A percentile compares a stretch with the other conserved stretches of the same genome.
These are phyloP conservation scores for Allomyces javanicus DNA, from an alignment of 192 early-diverging fungal genomes.

Conservation along the genomic window DNA sequence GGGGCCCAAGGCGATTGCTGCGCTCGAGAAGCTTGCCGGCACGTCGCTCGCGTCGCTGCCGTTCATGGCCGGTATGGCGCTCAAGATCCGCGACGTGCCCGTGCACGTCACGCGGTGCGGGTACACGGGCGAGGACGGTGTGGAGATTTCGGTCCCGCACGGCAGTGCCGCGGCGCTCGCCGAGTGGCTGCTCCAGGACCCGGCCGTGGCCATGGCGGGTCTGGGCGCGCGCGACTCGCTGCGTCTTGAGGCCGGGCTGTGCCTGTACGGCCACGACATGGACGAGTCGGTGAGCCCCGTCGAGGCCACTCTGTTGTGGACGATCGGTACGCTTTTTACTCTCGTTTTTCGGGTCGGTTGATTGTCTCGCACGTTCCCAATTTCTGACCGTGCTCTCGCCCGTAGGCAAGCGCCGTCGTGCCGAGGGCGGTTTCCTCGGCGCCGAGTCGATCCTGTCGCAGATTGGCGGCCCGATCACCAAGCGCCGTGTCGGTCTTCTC, in stretches of 20 bases:
- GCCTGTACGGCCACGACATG: constrained; percentile 90
- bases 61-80: constrained; percentile 67
- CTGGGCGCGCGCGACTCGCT: constrained; percentile 86
- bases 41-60: constrained; percentile 47
- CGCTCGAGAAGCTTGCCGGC: constrained; percentile 35
- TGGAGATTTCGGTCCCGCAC: constrained; percentile 85
- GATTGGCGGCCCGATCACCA: constrained; percentile 43
- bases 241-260: constrained; percentile 89
- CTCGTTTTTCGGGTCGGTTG: neutral
- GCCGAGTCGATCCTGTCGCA: constrained; percentile 65
- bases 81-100: constrained; percentile 54
- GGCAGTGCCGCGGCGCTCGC: constrained; percentile 45
- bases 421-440: constrained; percentile 83
- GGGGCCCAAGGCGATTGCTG: constrained; percentile 55
- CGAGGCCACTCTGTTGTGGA: constrained; percentile 88
- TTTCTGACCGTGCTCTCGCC: constrained; percentile 2
- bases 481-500: constrained; percentile 72
- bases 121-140: constrained; percentile 98
- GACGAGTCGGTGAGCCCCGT: constrained; percentile 80
- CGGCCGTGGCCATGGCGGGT: constrained; percentile 75
- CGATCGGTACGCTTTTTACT: constrained; percentile 51
- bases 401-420: constrained; percentile 57
- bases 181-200: constrained; percentile 39
- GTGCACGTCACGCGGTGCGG: constrained; percentile 86
- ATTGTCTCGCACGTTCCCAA: neutral